These are phyloP conservation scores for Tricholoma furcatifolium DNA, from an alignment of 768 basidiomycete species.

Conservation along the genomic window DNA sequence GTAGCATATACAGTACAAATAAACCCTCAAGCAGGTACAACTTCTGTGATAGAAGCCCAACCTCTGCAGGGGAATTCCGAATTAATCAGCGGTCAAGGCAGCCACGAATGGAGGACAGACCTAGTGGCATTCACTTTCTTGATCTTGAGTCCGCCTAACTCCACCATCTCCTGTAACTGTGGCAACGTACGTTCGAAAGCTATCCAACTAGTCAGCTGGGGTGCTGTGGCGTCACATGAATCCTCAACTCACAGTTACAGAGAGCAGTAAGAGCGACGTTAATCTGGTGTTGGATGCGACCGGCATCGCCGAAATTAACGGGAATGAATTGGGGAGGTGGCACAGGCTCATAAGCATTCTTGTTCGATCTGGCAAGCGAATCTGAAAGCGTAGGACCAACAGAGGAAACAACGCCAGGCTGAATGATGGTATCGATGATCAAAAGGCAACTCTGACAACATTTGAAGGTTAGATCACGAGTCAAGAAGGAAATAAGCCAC, in stretches of 20 bases:
- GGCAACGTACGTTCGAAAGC: constrained; percentile 36
- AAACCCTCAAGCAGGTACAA: constrained; percentile 19
- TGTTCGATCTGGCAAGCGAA: constrained; percentile 26
- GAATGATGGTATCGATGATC: constrained; percentile 36
- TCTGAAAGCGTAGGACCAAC: constrained; percentile 26
- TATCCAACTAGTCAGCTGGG: constrained; percentile 1
- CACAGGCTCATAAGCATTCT: constrained; percentile 30
- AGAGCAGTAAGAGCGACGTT: constrained; percentile 35
- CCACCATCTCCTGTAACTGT: constrained; percentile 36
- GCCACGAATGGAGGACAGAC: constrained; percentile 16
- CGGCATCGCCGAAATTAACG: constrained; percentile 37
- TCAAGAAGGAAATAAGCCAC: neutral
- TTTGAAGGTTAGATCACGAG: neutral
- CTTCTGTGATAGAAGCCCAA: constrained; percentile 38
- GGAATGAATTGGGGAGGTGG: constrained; percentile 35
- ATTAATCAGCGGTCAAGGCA: neutral
- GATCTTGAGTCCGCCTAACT: constrained; percentile 32
- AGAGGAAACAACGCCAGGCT: constrained; percentile 29
- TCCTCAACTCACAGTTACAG: constrained; percentile 28
- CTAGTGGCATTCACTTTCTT: constrained; percentile 38
- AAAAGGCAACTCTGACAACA: constrained; percentile 29
- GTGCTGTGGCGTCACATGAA: neutral
- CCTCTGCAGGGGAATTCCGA: constrained; percentile 26
- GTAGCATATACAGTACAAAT: neutral
- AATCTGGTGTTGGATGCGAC: constrained; percentile 34